Evolutionary conservation across 2,329 filamentous ascomycete genomes (phyloP).

Genomic region (Pseudogymnoascus sp.): DNA sequence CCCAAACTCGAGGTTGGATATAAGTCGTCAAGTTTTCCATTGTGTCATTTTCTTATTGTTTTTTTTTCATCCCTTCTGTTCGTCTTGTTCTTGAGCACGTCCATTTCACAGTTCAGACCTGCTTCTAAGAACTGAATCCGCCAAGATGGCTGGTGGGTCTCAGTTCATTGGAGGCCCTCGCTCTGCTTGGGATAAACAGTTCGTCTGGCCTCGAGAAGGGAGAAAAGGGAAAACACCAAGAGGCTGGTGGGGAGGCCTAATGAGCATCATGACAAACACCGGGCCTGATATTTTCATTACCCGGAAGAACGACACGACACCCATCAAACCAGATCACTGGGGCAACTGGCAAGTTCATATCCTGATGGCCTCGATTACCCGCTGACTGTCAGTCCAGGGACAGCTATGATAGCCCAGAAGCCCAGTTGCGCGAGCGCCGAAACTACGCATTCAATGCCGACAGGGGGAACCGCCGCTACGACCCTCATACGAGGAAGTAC

Average conservation of each 20-base stretch:
- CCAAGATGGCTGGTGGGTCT: conserved; percentile 26
- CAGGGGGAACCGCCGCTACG: conserved; percentile 22
- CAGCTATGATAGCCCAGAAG: conserved; percentile 19
- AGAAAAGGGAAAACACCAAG: conserved; percentile 15
- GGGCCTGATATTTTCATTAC: conserved; percentile 36
- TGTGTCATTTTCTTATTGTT: not conserved
- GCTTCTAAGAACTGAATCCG: conserved; percentile 13
- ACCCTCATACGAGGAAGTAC: conserved; percentile 24
- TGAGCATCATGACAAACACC: conserved; percentile 29
- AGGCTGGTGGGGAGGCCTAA: conserved; percentile 21
- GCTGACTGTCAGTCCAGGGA: conserved; percentile 20
- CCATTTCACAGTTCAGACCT: not conserved
- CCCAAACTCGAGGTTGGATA: not conserved
- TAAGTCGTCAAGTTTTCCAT: not conserved
- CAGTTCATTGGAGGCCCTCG: not conserved
- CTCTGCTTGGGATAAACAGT: conserved; percentile 7
- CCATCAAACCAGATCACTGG: conserved; percentile 24
- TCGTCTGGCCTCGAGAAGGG: conserved; percentile 8
- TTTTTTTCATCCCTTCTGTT: not conserved
- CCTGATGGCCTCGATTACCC: not conserved
- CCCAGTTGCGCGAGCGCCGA: conserved; percentile 1
- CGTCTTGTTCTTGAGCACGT: not conserved
- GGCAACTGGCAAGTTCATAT: conserved; percentile 22
- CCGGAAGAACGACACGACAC: conserved; percentile 12
- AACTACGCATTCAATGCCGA: conserved; percentile 8